A percentile compares a stretch with the other conserved stretches of the same genome.
Evolutionary conservation across 2,329 filamentous ascomycete genomes (phyloP).

Genomic region (Xylogone sp.): DNA sequence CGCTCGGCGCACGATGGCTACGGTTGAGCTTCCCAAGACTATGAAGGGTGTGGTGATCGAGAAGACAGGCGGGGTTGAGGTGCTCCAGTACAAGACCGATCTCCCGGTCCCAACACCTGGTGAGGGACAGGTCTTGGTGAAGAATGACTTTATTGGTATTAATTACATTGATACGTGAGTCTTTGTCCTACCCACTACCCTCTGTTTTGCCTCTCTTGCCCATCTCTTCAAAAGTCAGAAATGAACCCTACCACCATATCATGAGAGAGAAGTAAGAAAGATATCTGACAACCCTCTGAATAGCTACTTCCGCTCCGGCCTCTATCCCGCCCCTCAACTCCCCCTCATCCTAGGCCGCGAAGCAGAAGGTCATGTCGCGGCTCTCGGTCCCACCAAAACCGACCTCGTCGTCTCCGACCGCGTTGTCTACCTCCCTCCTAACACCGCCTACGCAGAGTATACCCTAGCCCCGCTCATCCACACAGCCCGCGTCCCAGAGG

Average conservation of each 20-base stretch:
- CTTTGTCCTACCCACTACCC: neutral
- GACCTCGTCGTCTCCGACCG: conserved; percentile 63
- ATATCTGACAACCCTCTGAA: neutral
- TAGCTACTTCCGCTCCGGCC: conserved; percentile 79
- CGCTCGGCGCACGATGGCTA: neutral
- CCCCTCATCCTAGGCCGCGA: conserved; percentile 80
- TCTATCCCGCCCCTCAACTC: conserved; percentile 64
- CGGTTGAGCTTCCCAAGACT: conserved; percentile 14
- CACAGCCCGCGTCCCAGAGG: conserved; percentile 60
- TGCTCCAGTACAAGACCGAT: conserved; percentile 67
- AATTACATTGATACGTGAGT: conserved; percentile 82
- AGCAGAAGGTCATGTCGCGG: conserved; percentile 66
- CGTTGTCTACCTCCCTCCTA: conserved; percentile 62
- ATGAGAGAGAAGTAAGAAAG: no score
- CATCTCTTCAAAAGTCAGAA: no score
- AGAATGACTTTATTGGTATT: conserved; percentile 75
- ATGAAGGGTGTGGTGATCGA: conserved; percentile 67
- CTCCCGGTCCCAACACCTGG: conserved; percentile 65
- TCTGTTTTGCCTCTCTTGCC: conserved; percentile 1
- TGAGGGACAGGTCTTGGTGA: conserved; percentile 73
- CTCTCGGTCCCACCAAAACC: conserved; percentile 49
- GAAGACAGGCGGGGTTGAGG: conserved; percentile 68
- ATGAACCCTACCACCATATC: no score
- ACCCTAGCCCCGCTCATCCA: conserved; percentile 48
- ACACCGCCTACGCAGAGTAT: conserved; percentile 53